These are phyloP conservation scores for Talaromyces sp. DNA, from an alignment of 2,329 filamentous ascomycete species.

Conservation along the genomic window DNA sequence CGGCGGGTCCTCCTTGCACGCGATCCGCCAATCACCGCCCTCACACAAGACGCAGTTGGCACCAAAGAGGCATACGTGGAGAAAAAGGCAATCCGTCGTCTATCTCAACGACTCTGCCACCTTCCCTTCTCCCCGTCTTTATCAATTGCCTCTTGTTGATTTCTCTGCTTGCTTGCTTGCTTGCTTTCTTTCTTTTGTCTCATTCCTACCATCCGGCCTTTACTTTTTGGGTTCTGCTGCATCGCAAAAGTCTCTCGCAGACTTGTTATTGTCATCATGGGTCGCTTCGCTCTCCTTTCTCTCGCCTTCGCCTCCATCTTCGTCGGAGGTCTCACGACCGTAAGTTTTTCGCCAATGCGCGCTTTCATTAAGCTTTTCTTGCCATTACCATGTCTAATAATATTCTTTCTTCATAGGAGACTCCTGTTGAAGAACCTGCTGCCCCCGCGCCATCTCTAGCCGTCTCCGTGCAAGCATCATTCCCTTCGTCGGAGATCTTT, in stretches of 20 bases:
- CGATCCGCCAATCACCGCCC: conserved; percentile 5
- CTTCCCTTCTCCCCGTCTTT: conserved; percentile 5
- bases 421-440: conserved; percentile 64
- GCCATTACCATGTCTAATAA: not conserved
- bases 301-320: conserved; percentile 68
- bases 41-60: conserved; percentile 8
- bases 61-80: conserved; percentile 27
- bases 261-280: conserved; percentile 54
- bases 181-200: conserved; percentile 22
- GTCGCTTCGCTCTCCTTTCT: conserved; percentile 67
- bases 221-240: conserved; percentile 11
- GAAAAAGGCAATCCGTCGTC: conserved; percentile 20
- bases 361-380: not conserved
- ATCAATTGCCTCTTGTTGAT: not conserved
- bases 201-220: conserved; percentile 17
- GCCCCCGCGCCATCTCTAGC: conserved; percentile 58
- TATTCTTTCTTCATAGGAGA: conserved; percentile 37
- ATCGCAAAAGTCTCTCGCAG: conserved; percentile 8
- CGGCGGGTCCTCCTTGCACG: not conserved
- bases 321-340: conserved; percentile 60
- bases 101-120: conserved; percentile 2
- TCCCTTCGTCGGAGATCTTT: conserved; percentile 73
- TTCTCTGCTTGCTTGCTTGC: conserved; percentile 21
- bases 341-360: conserved; percentile 43
- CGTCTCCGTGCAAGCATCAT: conserved; percentile 56